These are phyloP conservation scores for Penicillium herquei DNA, from an alignment of 495 filamentous ascomycete species.

Conservation along the genomic window DNA sequence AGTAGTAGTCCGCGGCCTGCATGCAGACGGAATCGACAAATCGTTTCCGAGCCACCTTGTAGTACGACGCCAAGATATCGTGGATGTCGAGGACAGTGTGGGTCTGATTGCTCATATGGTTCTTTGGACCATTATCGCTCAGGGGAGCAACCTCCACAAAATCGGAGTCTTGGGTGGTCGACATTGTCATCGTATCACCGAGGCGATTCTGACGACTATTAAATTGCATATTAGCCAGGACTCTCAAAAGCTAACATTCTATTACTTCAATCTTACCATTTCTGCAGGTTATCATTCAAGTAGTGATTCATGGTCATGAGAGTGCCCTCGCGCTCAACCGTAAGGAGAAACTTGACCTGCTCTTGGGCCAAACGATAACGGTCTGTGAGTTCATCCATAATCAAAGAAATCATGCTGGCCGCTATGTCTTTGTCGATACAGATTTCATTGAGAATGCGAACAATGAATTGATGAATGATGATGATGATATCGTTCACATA, in stretches of 20 bases:
- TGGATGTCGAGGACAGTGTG: constrained; percentile 53
- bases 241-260: too few species aligned
- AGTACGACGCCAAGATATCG: constrained; percentile 58
- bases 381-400: constrained; percentile 42
- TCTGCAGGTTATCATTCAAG: constrained; percentile 50
- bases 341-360: constrained; percentile 46
- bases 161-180: neutral
- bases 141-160: constrained; percentile 17
- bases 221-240: constrained; percentile 11
- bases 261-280: too few species aligned
- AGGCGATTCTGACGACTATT: neutral
- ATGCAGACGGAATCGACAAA: constrained; percentile 57
- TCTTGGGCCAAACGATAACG: constrained; percentile 45
- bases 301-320: constrained; percentile 54
- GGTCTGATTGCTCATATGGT: constrained; percentile 44
- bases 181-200: too few species aligned
- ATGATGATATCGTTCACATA: constrained; percentile 49
- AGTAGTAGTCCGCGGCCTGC: constrained; percentile 35
- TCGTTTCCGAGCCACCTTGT: constrained; percentile 54
- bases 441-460: constrained; percentile 27
- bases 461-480: constrained; percentile 49
- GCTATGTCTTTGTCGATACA: constrained; percentile 40
- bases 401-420: constrained; percentile 32
- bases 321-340: constrained; percentile 44
- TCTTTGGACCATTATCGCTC: constrained; percentile 6